Evolutionary conservation across 2,329 filamentous ascomycete genomes (phyloP), one percentile per base, ranked within the genome.

Genomic region (Cladophialophora immunda): DNA sequence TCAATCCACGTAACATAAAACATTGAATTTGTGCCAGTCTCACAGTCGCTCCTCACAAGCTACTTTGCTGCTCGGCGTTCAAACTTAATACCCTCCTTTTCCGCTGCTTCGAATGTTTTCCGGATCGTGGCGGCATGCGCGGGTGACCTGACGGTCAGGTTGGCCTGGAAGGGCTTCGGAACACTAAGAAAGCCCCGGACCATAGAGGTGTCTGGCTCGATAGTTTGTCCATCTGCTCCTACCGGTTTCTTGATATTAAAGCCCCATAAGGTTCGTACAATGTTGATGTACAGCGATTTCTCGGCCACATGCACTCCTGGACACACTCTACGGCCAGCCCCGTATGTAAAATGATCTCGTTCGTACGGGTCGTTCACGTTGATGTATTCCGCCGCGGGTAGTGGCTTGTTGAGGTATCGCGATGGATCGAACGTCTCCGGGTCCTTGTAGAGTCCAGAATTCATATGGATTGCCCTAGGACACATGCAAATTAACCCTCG

Each of bases 301-400:
- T 61, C 58, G 27, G 58, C 58, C 13, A 61, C 45, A 30, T 61
- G 58, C 1, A 61, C 30, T 4, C 58, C 58, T 5, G 58, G 41
- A 17, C 58, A 61, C 1, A 61, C 58, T 3, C 58, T 5, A 4
- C 58, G 4, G 4, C 58, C 58, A 34, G 41, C 45, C 1, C 58
- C 58, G 22, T 61, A 61, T 9, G 41, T 25, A 29, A 52, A 61
- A 19, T 61, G 58, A 32, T 61, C 58, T n/a, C 58, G 41, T 19
- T 52, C 25, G 15, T 30, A 32, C 4, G 58, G 58, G n/a, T 61
- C 45, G 58, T 22, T 36, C 13, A 13, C n/a, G 19, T 53, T 53
- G 25, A 61, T 53, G n/a, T 52, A 61, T 3, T 32, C 25, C 3
- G 58, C 58, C 3, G 58, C 58, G 3, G 41, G 6, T 8, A 36